Conservation (phyloP, 495 filamentous ascomycete genomes). For the Cladorrhinum samala region DNA sequence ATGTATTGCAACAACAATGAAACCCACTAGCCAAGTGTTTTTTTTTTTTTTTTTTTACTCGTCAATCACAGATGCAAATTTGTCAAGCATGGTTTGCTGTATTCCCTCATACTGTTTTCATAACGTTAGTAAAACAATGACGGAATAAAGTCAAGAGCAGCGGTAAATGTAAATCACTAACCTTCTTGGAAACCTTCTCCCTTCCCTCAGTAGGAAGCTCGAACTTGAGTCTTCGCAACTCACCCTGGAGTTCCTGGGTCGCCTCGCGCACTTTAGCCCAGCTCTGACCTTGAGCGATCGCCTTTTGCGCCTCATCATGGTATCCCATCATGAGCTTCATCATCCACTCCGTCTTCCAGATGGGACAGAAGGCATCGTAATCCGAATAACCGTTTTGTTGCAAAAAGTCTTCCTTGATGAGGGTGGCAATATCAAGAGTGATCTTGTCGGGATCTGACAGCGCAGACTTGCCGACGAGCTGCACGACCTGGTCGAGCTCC, state of each 20-base stretch:
- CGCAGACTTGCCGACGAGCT: slow-evolving; percentile 95
- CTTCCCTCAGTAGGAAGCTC: slow-evolving; percentile 78
- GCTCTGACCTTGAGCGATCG: slow-evolving; percentile 76
- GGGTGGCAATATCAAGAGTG: slow-evolving; percentile 81
- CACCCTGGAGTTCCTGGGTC: slow-evolving; percentile 74
- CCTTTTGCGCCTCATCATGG: slow-evolving; percentile 96
- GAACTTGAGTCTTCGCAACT: slow-evolving; percentile 91
- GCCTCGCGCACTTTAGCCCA: slow-evolving; percentile 91
- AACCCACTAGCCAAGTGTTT: no score
- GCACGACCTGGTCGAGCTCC: slow-evolving; percentile 96
- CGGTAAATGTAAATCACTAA: slow-evolving; percentile 35
- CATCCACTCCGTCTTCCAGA: slow-evolving; percentile 99
- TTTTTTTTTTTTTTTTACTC: no score
- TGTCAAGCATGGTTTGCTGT: slow-evolving; percentile 84
- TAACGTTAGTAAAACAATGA: neutral
- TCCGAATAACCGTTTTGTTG: slow-evolving; percentile 99
- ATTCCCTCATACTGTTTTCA: slow-evolving; percentile 75
- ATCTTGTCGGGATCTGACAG: slow-evolving; percentile 98
- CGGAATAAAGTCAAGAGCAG: neutral
- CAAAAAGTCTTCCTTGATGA: slow-evolving; percentile 98
- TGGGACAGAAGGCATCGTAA: slow-evolving; percentile 96
- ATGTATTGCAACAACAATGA: neutral
- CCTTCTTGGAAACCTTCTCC: slow-evolving; percentile 70
- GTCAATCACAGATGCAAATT: slow-evolving; percentile 89
- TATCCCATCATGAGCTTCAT: slow-evolving; percentile 99